Percentiles rank a stretch among this genome's conserved stretches.
Conservation (phyloP, 1,284 basidiomycete genomes). For the Marasmius sp. region DNA sequence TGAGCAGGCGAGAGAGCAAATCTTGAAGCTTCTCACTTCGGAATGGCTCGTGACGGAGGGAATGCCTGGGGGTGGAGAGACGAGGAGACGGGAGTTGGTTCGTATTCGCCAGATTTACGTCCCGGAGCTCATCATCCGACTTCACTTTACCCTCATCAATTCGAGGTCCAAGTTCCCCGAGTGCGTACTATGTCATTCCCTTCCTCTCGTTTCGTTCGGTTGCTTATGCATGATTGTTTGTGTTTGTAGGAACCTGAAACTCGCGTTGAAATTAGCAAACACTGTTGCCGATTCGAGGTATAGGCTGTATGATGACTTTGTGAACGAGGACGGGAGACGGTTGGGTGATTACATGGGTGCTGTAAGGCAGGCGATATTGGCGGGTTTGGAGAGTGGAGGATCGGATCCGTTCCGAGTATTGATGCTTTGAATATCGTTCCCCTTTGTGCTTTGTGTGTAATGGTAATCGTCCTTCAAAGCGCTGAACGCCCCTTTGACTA, state of each 20-base stretch:
- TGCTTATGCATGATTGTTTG: neutral
- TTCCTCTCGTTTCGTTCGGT: neutral
- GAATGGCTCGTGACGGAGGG: slow-evolving; percentile 71
- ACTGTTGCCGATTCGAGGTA: slow-evolving; percentile 89
- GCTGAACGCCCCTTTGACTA: no score
- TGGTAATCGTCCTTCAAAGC: no score
- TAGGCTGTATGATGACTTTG: slow-evolving; percentile 87
- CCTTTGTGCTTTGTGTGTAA: neutral
- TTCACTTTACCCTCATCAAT: slow-evolving; percentile 75
- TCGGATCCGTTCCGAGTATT: slow-evolving; percentile 68
- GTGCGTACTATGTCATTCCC: slow-evolving; percentile 44
- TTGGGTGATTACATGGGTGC: slow-evolving; percentile 73
- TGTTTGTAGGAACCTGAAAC: slow-evolving; percentile 77
- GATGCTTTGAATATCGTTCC: slow-evolving; percentile 18
- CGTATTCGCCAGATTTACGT: slow-evolving; percentile 88
- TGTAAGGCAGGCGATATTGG: slow-evolving; percentile 70
- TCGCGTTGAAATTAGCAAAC: slow-evolving; percentile 76
- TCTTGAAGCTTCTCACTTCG: slow-evolving; percentile 66
- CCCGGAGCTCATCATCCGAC: slow-evolving; percentile 86
- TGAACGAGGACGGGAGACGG: slow-evolving; percentile 51
- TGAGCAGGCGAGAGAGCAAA: slow-evolving; percentile 58
- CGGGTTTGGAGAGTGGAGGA: slow-evolving; percentile 69
- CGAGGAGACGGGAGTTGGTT: slow-evolving; percentile 66
- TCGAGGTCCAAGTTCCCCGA: slow-evolving; percentile 66
- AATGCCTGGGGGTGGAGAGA: slow-evolving; percentile 48